A percentile compares a stretch with the other conserved stretches of the same genome.
phyloP scores from a whole-genome alignment of 257 asterid species.

The Solanum commersonii region DNA sequence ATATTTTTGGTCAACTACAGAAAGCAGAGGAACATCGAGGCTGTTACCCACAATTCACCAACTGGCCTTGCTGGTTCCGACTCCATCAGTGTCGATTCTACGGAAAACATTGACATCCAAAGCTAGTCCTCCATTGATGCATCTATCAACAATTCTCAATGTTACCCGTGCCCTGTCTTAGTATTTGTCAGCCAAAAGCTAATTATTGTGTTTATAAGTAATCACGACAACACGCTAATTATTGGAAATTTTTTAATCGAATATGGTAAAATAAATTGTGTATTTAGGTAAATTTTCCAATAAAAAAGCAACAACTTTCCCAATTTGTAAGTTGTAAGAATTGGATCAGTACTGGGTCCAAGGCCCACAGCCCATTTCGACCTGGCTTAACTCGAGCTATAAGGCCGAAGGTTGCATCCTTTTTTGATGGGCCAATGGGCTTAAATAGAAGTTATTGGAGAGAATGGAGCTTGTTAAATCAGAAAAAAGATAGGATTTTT shows the following conservation, averaged over 20 bases:
- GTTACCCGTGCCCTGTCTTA: slow-evolving; percentile 8
- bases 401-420: background rate
- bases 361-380: background rate
- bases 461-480: background rate
- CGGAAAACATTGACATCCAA: slow-evolving; percentile 11
- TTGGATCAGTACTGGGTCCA: background rate
- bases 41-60: slow-evolving; percentile 9
- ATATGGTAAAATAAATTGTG: no score
- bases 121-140: slow-evolving; percentile 23
- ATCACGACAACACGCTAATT: no score
- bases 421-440: background rate
- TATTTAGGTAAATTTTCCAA: no score
- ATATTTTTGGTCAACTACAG: background rate
- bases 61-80: slow-evolving; percentile 8
- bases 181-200: background rate
- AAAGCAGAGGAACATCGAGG: background rate
- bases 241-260: no score
- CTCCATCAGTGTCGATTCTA: slow-evolving; percentile 5
- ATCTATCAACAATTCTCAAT: slow-evolving; percentile 19
- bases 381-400: background rate
- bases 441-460: background rate
- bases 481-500: background rate
- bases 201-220: no score
- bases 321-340: background rate
- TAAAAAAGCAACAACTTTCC: background rate